Conservation (phyloP, 768 basidiomycete species). For the Kwoniella newhampshirensis region DNA sequence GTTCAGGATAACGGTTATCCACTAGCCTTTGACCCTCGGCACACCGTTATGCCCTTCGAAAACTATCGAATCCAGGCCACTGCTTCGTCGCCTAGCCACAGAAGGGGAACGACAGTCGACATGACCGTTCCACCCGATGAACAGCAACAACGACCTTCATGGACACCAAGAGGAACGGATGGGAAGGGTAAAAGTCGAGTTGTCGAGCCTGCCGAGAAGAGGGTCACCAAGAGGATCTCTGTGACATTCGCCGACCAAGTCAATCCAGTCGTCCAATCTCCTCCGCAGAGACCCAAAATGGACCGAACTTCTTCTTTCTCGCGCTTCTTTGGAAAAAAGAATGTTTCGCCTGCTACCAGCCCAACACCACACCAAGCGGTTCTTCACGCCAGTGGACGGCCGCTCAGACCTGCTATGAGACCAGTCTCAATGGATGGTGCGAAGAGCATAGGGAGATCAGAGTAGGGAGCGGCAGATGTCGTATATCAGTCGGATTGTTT, state of each 20-base stretch:
- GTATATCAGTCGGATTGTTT: too few species aligned
- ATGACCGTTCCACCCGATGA: background rate
- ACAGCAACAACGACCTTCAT: background rate
- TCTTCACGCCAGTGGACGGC: background rate
- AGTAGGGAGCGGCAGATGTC: background rate
- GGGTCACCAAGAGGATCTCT: slow-evolving; percentile 4
- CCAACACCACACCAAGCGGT: too few species aligned
- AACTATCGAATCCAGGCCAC: background rate
- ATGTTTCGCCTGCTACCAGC: too few species aligned
- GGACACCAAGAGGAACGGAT: background rate
- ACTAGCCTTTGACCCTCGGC: background rate
- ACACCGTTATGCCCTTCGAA: background rate
- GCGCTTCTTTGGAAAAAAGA: slow-evolving; percentile 8
- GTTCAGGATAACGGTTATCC: background rate
- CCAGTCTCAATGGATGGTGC: too few species aligned
- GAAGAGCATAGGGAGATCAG: background rate
- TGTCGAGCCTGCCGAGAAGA: background rate
- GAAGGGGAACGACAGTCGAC: background rate
- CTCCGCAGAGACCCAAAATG: slow-evolving; percentile 9
- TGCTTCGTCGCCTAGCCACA: background rate
- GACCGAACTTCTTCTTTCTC: slow-evolving; percentile 14
- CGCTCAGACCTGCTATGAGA: background rate
- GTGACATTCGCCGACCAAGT: slow-evolving; percentile 14
- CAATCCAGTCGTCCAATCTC: slow-evolving; percentile 1
- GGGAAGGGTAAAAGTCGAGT: slow-evolving; percentile 1